A percentile compares a stretch with the other conserved stretches of the same genome.
Evolutionary conservation across 23 red algal genomes (phyloP).

Genomic region (Gracilariopsis chorda): DNA sequence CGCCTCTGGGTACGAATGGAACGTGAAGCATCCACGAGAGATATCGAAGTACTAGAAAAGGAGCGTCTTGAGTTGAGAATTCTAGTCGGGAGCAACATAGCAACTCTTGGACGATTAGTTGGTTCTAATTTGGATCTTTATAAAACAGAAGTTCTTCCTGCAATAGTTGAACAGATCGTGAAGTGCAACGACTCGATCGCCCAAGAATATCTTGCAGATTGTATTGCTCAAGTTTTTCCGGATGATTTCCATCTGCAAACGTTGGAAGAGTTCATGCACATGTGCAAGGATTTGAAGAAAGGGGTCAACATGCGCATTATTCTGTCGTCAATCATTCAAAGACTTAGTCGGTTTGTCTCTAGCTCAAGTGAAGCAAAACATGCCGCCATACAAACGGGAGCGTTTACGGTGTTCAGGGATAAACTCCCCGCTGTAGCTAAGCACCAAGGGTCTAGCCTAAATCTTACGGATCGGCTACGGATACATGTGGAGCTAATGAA

Average conservation of each 20-base stretch:
- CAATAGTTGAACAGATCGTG: constrained; percentile 70
- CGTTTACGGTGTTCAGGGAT: constrained; percentile 58
- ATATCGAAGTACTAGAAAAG: constrained; percentile 38
- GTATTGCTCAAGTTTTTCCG: constrained; percentile 93
- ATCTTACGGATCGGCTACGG: constrained; percentile 41
- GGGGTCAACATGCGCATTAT: constrained; percentile 73
- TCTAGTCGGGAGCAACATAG: constrained; percentile 87
- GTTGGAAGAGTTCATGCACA: constrained; percentile 62
- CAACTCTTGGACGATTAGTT: constrained; percentile 60
- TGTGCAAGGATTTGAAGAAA: constrained; percentile 52
- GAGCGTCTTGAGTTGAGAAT: constrained; percentile 77
- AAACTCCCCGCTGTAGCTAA: constrained; percentile 54
- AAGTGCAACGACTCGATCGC: constrained; percentile 75
- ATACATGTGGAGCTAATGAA: constrained; percentile 61
- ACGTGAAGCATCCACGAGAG: constrained; percentile 53
- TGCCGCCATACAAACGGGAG: constrained; percentile 17
- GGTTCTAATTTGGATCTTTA: constrained; percentile 41
- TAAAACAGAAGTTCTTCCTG: constrained; percentile 66
- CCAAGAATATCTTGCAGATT: constrained; percentile 95
- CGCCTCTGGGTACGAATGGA: constrained; percentile 89
- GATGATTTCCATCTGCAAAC: constrained; percentile 88
- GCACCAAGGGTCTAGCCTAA: constrained; percentile 41
- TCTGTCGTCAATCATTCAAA: constrained; percentile 63
- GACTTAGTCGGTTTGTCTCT: constrained; percentile 68
- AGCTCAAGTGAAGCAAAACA: constrained; percentile 12